Evolutionary conservation across 202 grass and related monocot genomes (phyloP).

Genomic region (Alloteropsis angusta): DNA sequence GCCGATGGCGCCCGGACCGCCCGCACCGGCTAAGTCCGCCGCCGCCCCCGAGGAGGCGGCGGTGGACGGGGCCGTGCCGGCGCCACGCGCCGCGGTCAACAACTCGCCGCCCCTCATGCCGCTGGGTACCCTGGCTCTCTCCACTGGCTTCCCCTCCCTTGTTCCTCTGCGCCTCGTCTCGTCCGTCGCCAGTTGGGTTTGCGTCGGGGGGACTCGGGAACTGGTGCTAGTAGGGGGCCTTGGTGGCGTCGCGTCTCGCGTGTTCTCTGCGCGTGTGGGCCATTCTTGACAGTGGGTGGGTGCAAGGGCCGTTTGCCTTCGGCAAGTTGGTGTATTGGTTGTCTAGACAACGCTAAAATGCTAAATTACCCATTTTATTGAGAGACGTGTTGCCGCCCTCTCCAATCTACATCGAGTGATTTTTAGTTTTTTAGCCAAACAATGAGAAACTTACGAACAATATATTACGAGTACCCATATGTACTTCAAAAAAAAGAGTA

Average conservation of each 20-base stretch:
- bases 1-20: background rate
- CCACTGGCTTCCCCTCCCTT: background rate
- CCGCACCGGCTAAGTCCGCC: slow-evolving; percentile 32
- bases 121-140: background rate
- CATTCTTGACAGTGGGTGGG: background rate
- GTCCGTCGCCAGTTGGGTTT: slow-evolving; percentile 10
- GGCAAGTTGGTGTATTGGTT: background rate
- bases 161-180: background rate
- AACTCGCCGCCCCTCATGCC: slow-evolving; percentile 45
- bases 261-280: background rate
- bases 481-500: too few species aligned
- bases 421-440: too few species aligned
- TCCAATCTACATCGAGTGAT: too few species aligned
- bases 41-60: slow-evolving; percentile 6
- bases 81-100: slow-evolving; percentile 32
- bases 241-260: slow-evolving; percentile 4
- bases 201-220: background rate
- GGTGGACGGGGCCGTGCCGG: slow-evolving; percentile 29
- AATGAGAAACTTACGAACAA: too few species aligned
- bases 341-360: background rate
- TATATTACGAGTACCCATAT: too few species aligned
- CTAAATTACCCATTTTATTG: background rate
- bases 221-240: background rate
- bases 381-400: too few species aligned
- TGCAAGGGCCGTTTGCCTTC: background rate